These are phyloP conservation scores for Penicillium brasilianum DNA, from an alignment of 2,329 filamentous ascomycete species.

Conservation along the genomic window DNA sequence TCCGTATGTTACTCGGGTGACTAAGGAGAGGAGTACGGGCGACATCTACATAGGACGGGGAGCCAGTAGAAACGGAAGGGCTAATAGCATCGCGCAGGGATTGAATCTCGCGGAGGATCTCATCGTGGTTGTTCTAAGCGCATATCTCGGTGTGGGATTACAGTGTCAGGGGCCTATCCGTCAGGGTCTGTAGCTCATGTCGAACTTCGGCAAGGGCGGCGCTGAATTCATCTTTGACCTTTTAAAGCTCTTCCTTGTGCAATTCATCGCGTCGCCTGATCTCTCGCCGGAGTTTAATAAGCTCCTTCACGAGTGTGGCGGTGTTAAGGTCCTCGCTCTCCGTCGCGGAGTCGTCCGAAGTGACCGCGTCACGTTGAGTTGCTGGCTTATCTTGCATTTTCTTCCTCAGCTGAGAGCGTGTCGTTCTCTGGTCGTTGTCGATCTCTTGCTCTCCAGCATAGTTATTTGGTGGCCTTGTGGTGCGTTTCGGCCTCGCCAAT, in stretches of 20 bases:
- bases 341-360: conserved; percentile 20
- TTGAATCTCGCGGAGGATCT: too few species aligned
- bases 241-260: too few species aligned
- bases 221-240: too few species aligned
- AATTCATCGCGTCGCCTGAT: too few species aligned
- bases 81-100: conserved; percentile 14
- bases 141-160: too few species aligned
- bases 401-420: conserved; percentile 24
- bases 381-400: conserved; percentile 17
- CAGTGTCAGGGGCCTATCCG: too few species aligned
- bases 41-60: conserved; percentile 27
- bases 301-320: conserved; percentile 18
- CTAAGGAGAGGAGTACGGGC: conserved; percentile 19
- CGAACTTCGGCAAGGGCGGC: too few species aligned
- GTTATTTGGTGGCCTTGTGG: conserved; percentile 22
- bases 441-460: conserved; percentile 29
- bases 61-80: conserved; percentile 7
- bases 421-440: conserved; percentile 22
- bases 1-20: conserved; percentile 28
- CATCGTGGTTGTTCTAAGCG: too few species aligned
- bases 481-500: conserved; percentile 27
- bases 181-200: too few species aligned
- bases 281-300: too few species aligned
- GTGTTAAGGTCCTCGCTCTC: conserved; percentile 21
- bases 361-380: conserved; percentile 18